phyloP scores from a whole-genome alignment of 306 rosid species.

The Acmispon strigosus region DNA sequence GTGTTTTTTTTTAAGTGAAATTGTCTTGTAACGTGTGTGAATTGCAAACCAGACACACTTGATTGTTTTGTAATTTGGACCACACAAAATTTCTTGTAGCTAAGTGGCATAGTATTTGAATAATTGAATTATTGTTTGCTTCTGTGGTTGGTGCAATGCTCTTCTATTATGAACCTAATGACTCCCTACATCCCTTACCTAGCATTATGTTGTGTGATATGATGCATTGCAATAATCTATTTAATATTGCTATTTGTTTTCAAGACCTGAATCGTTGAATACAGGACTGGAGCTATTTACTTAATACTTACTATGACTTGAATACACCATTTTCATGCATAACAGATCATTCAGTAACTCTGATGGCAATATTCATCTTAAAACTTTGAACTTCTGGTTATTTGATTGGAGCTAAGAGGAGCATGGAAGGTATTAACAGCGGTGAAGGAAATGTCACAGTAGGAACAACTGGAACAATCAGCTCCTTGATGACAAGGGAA shows the following conservation, averaged over 20 bases:
- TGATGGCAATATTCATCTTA: constrained; percentile 15
- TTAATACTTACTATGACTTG: not conserved
- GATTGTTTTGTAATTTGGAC: not conserved
- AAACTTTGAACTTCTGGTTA: constrained; percentile 7
- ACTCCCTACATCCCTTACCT: too few relatives aligned
- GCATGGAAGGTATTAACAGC: constrained; percentile 62
- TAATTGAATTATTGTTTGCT: not conserved
- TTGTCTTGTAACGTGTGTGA: too few relatives aligned
- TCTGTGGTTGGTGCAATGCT: not conserved
- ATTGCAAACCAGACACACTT: too few relatives aligned
- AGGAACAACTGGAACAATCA: constrained; percentile 69
- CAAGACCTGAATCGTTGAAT: not conserved
- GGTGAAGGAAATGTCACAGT: constrained; percentile 57
- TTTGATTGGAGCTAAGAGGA: constrained; percentile 20
- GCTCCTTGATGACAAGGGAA: constrained; percentile 72
- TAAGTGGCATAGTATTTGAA: not conserved
- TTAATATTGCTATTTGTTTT: not conserved
- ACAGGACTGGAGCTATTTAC: not conserved
- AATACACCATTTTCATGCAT: constrained; percentile 6
- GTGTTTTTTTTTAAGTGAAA: too few relatives aligned
- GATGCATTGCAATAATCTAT: not conserved
- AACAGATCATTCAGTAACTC: constrained; percentile 24
- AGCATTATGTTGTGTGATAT: too few relatives aligned
- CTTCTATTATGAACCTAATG: too few relatives aligned
- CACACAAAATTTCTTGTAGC: not conserved